phyloP scores from a whole-genome alignment of 1,284 basidiomycete genomes.

The Sphagnurus paluster region DNA sequence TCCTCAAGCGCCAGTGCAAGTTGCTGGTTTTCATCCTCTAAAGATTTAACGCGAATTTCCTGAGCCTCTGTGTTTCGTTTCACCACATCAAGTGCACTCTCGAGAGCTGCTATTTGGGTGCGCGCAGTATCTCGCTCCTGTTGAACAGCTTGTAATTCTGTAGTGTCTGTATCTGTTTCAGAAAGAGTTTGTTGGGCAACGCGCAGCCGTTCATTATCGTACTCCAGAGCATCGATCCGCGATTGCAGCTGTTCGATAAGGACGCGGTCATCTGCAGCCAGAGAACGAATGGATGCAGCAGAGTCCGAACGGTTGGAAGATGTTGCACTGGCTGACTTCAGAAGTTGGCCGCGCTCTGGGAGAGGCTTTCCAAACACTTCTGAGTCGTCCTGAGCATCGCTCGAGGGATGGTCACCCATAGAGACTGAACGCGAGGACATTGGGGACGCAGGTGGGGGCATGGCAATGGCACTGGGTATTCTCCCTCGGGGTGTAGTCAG shows the following conservation, averaged over 20 bases:
- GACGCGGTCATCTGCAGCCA: slow-evolving; percentile 32
- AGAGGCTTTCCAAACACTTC: slow-evolving; percentile 38
- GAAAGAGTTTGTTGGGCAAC: slow-evolving; percentile 16
- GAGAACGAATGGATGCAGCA: slow-evolving; percentile 30
- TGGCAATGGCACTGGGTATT: slow-evolving; percentile 70
- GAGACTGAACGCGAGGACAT: slow-evolving; percentile 20
- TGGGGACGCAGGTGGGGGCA: slow-evolving; percentile 76
- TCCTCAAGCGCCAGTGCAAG: slow-evolving; percentile 46
- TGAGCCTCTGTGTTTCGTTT: slow-evolving; percentile 52
- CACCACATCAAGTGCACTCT: slow-evolving; percentile 45
- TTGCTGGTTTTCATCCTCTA: slow-evolving; percentile 48
- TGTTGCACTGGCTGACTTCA: slow-evolving; percentile 33
- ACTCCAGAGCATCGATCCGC: slow-evolving; percentile 54
- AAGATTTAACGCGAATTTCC: slow-evolving; percentile 49
- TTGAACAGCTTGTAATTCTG: slow-evolving; percentile 33
- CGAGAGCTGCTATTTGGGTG: slow-evolving; percentile 42
- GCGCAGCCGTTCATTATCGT: slow-evolving; percentile 51
- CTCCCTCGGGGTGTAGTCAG: slow-evolving; percentile 59
- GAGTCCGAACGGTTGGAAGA: slow-evolving; percentile 33
- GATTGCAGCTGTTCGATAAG: slow-evolving; percentile 46
- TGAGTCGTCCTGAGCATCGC: slow-evolving; percentile 12
- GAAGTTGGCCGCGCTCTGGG: slow-evolving; percentile 52
- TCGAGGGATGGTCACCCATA: slow-evolving; percentile 2
- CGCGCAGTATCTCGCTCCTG: slow-evolving; percentile 49
- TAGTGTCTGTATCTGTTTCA: slow-evolving; percentile 26